Percentiles rank a stretch among this genome's conserved stretches.
Evolutionary conservation across 148 eudicot species (phyloP).

Genomic region (Oxyria digyna): DNA sequence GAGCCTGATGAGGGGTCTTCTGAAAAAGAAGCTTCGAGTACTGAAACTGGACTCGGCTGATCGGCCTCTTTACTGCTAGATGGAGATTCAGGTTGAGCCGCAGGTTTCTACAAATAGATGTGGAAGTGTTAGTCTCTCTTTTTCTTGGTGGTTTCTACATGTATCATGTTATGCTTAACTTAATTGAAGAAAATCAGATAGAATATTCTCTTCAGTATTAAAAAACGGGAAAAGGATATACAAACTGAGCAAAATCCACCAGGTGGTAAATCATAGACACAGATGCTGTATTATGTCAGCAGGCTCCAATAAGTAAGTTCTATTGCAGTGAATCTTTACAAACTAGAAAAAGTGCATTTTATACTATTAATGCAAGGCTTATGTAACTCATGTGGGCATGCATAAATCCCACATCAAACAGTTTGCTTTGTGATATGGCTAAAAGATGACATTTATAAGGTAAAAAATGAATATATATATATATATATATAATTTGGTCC

Average conservation of each 20-base stretch:
- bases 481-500: neutral
- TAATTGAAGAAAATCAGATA: neutral
- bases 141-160: conserved; percentile 25
- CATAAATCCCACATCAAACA: neutral
- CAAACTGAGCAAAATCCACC: neutral
- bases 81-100: conserved; percentile 45
- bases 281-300: neutral
- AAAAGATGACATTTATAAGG: neutral
- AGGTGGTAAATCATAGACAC: neutral
- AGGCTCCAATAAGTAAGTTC: neutral
- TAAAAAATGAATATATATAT: neutral
- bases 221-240: neutral
- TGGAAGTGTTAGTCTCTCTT: conserved; percentile 18
- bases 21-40: conserved; percentile 46
- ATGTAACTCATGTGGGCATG: neutral
- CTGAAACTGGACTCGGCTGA: conserved; percentile 77
- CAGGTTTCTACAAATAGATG: conserved; percentile 20
- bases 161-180: neutral
- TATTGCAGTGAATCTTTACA: neutral
- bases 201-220: neutral
- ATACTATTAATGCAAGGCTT: neutral
- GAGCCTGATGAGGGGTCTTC: conserved; percentile 73
- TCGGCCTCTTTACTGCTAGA: conserved; percentile 67
- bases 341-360: neutral
- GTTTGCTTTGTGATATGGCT: neutral